Conservation (phyloP, 1,139 yeast genomes). For the Yamadazyma dushanensis region DNA sequence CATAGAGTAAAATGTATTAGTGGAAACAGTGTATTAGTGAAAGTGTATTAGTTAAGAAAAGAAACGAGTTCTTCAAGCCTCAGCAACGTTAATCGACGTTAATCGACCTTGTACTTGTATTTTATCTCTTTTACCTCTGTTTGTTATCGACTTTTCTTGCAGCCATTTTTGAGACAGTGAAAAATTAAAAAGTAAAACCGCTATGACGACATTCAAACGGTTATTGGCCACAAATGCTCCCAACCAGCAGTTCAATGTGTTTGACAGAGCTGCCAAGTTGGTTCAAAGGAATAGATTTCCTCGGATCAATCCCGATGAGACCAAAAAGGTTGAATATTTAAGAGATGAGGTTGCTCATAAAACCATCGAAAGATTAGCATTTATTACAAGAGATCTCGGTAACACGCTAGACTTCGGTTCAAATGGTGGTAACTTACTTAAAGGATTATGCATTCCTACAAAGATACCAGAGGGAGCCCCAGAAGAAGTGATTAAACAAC, state of each 20-base stretch:
- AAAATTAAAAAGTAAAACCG: neutral
- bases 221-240: constrained; percentile 18
- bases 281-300: constrained; percentile 59
- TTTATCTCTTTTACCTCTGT: too few relatives aligned
- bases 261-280: constrained; percentile 62
- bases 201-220: neutral
- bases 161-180: neutral
- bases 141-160: too few relatives aligned
- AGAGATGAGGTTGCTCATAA: constrained; percentile 73
- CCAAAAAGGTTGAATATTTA: constrained; percentile 69
- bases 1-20: too few relatives aligned
- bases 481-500: constrained; percentile 28
- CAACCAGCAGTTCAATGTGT: constrained; percentile 52
- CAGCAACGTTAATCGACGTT: too few relatives aligned
- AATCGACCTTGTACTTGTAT: too few relatives aligned
- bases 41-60: too few relatives aligned
- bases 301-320: constrained; percentile 40
- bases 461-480: constrained; percentile 27
- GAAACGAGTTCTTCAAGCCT: too few relatives aligned
- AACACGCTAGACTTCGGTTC: constrained; percentile 71
- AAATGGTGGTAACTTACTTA: constrained; percentile 62
- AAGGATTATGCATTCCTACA: constrained; percentile 35
- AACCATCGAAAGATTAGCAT: constrained; percentile 73
- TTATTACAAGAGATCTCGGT: constrained; percentile 64
- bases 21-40: too few relatives aligned